Evolutionary conservation across 2,329 filamentous ascomycete genomes (phyloP).

Genomic region (Fonsecaea nubica): DNA sequence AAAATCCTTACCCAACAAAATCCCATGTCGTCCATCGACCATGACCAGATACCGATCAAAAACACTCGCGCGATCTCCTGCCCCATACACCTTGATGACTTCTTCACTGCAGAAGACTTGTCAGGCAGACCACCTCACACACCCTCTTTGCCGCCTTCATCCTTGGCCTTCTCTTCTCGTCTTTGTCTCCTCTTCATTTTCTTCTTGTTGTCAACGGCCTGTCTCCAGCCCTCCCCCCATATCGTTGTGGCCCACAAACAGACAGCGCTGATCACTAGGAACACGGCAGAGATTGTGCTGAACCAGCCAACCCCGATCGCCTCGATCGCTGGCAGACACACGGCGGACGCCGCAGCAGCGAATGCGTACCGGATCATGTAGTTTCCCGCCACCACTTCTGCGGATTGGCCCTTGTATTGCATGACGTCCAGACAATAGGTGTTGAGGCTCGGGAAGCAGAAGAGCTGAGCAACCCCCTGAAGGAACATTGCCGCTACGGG

Average conservation of each 20-base stretch:
- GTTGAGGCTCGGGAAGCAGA: slow-evolving; percentile 77
- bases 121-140: slow-evolving; percentile 5
- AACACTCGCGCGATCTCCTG: background rate
- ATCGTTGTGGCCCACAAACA: slow-evolving; percentile 57
- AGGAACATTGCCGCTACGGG: slow-evolving; percentile 76
- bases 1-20: background rate
- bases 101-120: too few relatives aligned
- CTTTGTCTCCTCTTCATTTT: slow-evolving; percentile 46
- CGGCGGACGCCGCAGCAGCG: slow-evolving; percentile 72
- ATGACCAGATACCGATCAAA: background rate
- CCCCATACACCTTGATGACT: background rate
- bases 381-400: slow-evolving; percentile 80
- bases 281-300: slow-evolving; percentile 69
- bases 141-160: slow-evolving; percentile 23
- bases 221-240: slow-evolving; percentile 61
- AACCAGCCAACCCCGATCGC: slow-evolving; percentile 82
- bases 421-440: slow-evolving; percentile 85
- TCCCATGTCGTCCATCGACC: background rate
- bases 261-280: slow-evolving; percentile 58
- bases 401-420: slow-evolving; percentile 64
- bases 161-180: slow-evolving; percentile 32
- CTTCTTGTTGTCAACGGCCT: slow-evolving; percentile 59
- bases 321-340: slow-evolving; percentile 76
- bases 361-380: slow-evolving; percentile 80
- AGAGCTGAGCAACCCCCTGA: slow-evolving; percentile 75